Percentiles rank a stretch among this genome's conserved stretches.
phyloP scores from a whole-genome alignment of 768 basidiomycete species.

The Xerocomellus intermedius region DNA sequence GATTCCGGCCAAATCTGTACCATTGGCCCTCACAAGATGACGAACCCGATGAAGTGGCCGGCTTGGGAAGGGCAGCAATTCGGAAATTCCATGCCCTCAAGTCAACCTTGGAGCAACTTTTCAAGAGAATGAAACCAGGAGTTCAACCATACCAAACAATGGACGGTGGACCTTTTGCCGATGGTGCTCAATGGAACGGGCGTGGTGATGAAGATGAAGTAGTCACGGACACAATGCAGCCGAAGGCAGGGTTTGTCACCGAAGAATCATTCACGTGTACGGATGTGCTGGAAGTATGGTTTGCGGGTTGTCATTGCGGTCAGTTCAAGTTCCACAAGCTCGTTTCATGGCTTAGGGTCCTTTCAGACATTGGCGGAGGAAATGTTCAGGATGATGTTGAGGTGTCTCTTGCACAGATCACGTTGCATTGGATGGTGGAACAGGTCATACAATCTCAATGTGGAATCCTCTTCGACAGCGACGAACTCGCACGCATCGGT shows the following conservation, averaged over 20 bases:
- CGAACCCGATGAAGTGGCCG: constrained; percentile 25
- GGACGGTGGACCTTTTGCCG: neutral
- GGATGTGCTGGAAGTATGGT: constrained; percentile 80
- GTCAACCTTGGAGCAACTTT: neutral
- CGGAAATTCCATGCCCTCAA: neutral
- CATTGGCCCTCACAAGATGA: constrained; percentile 38
- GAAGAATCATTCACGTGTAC: constrained; percentile 17
- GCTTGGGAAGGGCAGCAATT: neutral
- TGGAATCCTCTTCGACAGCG: constrained; percentile 55
- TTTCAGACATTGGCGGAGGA: constrained; percentile 70
- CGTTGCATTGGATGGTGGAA: constrained; percentile 78
- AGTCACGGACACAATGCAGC: neutral
- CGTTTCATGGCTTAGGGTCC: neutral
- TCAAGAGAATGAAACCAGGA: neutral
- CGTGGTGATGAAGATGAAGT: neutral
- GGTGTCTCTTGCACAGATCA: constrained; percentile 52
- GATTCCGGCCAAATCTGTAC: constrained; percentile 62
- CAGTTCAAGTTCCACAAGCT: constrained; percentile 18
- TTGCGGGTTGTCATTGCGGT: constrained; percentile 72
- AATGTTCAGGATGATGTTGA: constrained; percentile 42
- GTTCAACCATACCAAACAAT: neutral
- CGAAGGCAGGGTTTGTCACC: neutral
- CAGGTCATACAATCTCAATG: constrained; percentile 57
- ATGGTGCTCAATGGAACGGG: neutral
- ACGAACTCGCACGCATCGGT: constrained; percentile 44